Conservation (phyloP, 1,284 basidiomycete species). For the Naganishia cerealis region DNA sequence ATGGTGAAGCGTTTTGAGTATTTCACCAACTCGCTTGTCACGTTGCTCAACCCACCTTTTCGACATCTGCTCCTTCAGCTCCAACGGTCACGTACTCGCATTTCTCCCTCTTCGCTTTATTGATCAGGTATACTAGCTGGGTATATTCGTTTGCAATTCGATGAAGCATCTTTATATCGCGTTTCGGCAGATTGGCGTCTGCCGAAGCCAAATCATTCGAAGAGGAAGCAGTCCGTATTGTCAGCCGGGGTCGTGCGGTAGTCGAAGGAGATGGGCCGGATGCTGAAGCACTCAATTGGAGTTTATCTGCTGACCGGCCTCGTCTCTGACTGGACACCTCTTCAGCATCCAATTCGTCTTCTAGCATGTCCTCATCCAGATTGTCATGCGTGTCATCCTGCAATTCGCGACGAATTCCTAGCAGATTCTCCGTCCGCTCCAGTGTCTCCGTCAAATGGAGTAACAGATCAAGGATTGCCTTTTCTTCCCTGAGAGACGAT, state of each 20-base stretch:
- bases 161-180: constrained; percentile 67
- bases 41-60: constrained; percentile 68
- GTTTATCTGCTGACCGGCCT: constrained; percentile 12
- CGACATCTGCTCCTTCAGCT: constrained; percentile 58
- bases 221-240: constrained; percentile 23
- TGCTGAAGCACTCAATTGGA: not conserved
- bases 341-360: constrained; percentile 9
- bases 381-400: constrained; percentile 15
- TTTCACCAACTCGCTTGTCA: no score
- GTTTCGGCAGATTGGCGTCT: constrained; percentile 10
- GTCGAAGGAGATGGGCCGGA: not conserved
- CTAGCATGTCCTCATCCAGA: not conserved
- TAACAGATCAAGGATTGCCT: constrained; percentile 58
- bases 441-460: constrained; percentile 58
- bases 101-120: constrained; percentile 72
- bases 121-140: constrained; percentile 84
- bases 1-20: constrained; percentile 7
- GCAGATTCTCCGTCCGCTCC: constrained; percentile 73
- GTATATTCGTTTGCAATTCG: constrained; percentile 86
- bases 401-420: constrained; percentile 59
- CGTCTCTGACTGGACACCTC: not conserved
- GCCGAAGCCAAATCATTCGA: constrained; percentile 7
- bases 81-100: constrained; percentile 68
- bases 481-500: constrained; percentile 74
- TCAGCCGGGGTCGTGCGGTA: constrained; percentile 21